Evolutionary conservation across 208 protist species (phyloP).

Genomic region (Wallacemonas sp.): DNA sequence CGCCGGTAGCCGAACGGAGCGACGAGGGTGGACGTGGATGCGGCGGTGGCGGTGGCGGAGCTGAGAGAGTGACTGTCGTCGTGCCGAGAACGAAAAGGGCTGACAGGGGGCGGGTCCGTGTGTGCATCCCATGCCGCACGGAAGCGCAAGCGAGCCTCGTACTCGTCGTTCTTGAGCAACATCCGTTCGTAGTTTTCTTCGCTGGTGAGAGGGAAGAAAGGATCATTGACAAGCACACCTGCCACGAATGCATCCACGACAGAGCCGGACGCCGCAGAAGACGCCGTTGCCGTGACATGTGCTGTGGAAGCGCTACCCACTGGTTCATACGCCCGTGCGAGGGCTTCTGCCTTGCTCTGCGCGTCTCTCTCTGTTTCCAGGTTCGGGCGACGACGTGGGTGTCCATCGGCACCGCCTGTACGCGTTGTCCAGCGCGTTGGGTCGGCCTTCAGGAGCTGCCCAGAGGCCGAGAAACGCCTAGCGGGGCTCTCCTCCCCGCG

Average conservation of each 20-base stretch:
- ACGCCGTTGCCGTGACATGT: too few species aligned
- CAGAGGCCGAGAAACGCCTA: too few species aligned
- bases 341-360: background rate
- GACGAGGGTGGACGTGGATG: background rate
- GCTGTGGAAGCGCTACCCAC: too few species aligned
- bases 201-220: conserved; percentile 58
- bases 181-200: conserved; percentile 81
- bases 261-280: background rate
- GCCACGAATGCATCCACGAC: conserved; percentile 9
- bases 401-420: background rate
- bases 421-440: background rate
- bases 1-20: conserved; percentile 7
- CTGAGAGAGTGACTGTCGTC: background rate
- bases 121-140: conserved; percentile 7
- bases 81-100: conserved; percentile 3
- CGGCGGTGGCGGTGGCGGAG: background rate
- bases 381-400: conserved; percentile 1
- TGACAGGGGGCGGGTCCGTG: background rate
- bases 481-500: background rate
- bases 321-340: background rate
- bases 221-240: conserved; percentile 41
- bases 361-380: background rate
- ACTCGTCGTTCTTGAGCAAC: conserved; percentile 62
- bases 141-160: conserved; percentile 29
- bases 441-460: background rate